Evolutionary conservation across 345 rosid genomes (phyloP).

Genomic region (Murraya paniculata): DNA sequence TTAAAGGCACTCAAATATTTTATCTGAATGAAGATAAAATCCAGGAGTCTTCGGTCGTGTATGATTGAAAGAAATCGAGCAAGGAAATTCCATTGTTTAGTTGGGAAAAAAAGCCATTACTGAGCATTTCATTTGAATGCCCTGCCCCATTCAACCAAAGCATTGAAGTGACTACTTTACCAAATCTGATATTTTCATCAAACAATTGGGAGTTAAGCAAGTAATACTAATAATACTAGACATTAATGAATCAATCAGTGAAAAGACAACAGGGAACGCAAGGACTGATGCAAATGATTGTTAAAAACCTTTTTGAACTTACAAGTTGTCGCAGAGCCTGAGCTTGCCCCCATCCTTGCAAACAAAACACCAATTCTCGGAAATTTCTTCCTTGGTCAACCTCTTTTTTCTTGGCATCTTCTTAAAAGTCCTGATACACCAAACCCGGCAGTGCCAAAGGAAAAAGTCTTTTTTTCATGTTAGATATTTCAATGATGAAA

Average conservation of each 20-base stretch:
- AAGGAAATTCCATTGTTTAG: too few species aligned
- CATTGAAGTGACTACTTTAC: too few species aligned
- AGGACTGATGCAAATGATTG: neutral
- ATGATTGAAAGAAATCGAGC: neutral
- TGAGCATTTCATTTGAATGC: too few species aligned
- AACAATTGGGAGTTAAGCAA: too few species aligned
- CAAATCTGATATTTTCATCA: too few species aligned
- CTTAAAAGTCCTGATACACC: neutral
- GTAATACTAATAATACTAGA: too few species aligned
- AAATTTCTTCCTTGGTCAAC: conserved; percentile 24
- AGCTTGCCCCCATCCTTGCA: conserved; percentile 59
- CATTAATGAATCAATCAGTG: too few species aligned
- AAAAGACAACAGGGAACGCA: neutral
- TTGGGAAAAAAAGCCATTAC: too few species aligned
- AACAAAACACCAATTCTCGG: conserved; percentile 41
- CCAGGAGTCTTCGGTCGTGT: too few species aligned
- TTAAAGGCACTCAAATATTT: neutral
- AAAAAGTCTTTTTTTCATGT: neutral
- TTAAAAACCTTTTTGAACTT: conserved; percentile 6
- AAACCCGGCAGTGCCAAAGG: too few species aligned
- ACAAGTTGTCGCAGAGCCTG: conserved; percentile 46
- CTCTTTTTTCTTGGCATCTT: conserved; percentile 21
- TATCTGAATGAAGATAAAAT: neutral
- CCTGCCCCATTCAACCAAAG: too few species aligned
- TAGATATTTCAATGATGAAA: too few species aligned